These are phyloP conservation scores for Cystobasidium tubakii DNA, from an alignment of 768 basidiomycete genomes.

Conservation along the genomic window DNA sequence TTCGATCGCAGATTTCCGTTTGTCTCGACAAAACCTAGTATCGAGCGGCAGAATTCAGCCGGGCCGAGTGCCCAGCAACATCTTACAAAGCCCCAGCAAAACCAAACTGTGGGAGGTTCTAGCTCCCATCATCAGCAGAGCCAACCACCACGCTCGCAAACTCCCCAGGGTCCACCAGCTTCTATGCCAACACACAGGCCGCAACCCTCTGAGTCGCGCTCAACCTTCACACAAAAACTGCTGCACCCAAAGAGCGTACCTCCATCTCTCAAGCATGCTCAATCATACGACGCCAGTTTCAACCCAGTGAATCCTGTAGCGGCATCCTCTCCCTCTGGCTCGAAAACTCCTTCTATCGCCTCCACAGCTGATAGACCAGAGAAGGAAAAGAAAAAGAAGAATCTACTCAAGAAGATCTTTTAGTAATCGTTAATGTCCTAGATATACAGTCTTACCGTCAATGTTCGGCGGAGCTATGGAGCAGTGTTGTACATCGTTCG, in stretches of 20 bases:
- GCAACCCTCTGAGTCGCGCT: neutral
- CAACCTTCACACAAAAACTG: neutral
- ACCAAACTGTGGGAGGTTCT: neutral
- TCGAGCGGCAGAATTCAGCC: neutral
- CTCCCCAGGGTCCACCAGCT: neutral
- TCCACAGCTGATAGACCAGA: neutral
- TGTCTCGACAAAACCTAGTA: slow-evolving; percentile 21
- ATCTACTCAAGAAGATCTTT: slow-evolving; percentile 31
- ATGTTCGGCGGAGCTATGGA: too few relatives aligned
- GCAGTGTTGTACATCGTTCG: too few relatives aligned
- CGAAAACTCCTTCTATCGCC: slow-evolving; percentile 23
- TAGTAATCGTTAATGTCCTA: too few relatives aligned
- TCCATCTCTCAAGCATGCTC: slow-evolving; percentile 8
- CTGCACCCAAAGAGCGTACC: neutral
- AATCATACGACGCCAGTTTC: slow-evolving; percentile 28
- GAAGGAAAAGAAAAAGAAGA: slow-evolving; percentile 35
- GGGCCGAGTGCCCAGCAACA: neutral
- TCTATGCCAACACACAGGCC: neutral
- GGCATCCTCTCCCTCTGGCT: neutral
- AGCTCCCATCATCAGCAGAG: neutral
- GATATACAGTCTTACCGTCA: too few relatives aligned
- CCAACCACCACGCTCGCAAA: neutral
- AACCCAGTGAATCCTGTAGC: slow-evolving; percentile 30
- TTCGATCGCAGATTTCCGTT: slow-evolving; percentile 30
- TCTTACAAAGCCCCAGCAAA: neutral